These are phyloP conservation scores for Diaporthe helianthi DNA, from an alignment of 2,329 filamentous ascomycete genomes.

Conservation along the genomic window DNA sequence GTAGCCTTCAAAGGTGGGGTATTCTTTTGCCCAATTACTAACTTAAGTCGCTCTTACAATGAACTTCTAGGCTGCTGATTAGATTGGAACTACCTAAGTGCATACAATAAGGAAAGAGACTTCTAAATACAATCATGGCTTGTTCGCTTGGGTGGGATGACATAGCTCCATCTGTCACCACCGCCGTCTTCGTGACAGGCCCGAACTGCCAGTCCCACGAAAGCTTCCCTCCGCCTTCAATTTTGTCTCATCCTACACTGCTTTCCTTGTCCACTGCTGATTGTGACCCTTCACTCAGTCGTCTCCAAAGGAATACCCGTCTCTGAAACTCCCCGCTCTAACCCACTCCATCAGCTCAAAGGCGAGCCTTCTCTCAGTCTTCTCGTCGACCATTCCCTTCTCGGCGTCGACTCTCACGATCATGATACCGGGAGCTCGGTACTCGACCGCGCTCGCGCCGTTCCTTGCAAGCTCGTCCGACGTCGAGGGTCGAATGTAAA, in stretches of 20 bases:
- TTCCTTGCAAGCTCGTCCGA: conserved; percentile 46
- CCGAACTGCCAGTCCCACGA: not conserved
- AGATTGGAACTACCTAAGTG: not conserved
- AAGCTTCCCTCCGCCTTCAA: not conserved
- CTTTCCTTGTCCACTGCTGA: not conserved
- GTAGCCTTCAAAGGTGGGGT: no score
- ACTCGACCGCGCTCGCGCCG: conserved; percentile 59
- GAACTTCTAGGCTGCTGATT: not conserved
- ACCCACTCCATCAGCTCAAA: conserved; percentile 92
- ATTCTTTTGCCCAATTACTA: not conserved
- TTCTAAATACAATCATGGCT: conserved; percentile 3
- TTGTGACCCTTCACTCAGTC: not conserved
- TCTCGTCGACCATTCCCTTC: conserved; percentile 64
- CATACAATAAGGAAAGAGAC: not conserved
- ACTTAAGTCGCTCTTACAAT: no score
- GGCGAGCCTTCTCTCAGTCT: conserved; percentile 74
- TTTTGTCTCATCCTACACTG: no score
- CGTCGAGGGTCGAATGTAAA: conserved; percentile 62
- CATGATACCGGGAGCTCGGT: conserved; percentile 61
- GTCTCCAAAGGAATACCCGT: conserved; percentile 36
- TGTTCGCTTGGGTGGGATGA: conserved; percentile 12
- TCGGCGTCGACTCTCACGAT: conserved; percentile 57
- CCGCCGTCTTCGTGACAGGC: conserved; percentile 5
- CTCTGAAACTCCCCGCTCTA: conserved; percentile 52
- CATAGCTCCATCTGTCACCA: not conserved